Evolutionary conservation across 2,329 filamentous ascomycete species (phyloP).

Genomic region (Hypomyces perniciosus): DNA sequence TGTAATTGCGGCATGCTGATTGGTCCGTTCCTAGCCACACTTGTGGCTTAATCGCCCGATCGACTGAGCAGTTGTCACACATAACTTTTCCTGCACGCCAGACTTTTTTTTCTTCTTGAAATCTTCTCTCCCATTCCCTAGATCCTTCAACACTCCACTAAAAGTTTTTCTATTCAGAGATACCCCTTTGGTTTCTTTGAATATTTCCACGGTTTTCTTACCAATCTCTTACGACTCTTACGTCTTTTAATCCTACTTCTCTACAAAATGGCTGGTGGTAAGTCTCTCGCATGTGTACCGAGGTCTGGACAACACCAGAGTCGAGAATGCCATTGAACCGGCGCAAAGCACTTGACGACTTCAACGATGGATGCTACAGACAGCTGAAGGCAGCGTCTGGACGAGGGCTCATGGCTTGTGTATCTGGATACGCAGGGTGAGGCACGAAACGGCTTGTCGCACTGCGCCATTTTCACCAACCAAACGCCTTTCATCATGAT

Average conservation of each 20-base stretch:
- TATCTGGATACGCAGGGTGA: background rate
- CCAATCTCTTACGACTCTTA: constrained; percentile 11
- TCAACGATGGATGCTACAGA: background rate
- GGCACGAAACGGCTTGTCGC: background rate
- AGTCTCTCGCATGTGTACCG: constrained; percentile 22
- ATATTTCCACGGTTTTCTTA: constrained; percentile 11
- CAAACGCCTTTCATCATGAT: background rate
- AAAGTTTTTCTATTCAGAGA: constrained; percentile 14
- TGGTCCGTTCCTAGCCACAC: constrained; percentile 24
- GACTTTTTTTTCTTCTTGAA: constrained; percentile 27
- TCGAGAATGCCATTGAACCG: constrained; percentile 18
- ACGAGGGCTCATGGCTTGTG: background rate
- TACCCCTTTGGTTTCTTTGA: constrained; percentile 8
- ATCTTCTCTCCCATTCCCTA: constrained; percentile 15
- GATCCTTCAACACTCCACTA: constrained; percentile 17
- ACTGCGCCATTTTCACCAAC: constrained; percentile 16
- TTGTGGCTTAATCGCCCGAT: constrained; percentile 25
- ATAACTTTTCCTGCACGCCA: background rate
- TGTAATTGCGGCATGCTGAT: constrained; percentile 32
- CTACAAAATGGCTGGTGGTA: constrained; percentile 42
- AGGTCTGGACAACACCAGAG: constrained; percentile 2
- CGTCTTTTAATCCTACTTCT: constrained; percentile 17
- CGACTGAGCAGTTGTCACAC: background rate
- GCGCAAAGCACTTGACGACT: constrained; percentile 7
- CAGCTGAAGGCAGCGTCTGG: background rate